Percentiles rank a stretch among this genome's conserved stretches.
phyloP scores from a whole-genome alignment of 2,329 filamentous ascomycete species.

The Emmonsiellopsis sp. region DNA sequence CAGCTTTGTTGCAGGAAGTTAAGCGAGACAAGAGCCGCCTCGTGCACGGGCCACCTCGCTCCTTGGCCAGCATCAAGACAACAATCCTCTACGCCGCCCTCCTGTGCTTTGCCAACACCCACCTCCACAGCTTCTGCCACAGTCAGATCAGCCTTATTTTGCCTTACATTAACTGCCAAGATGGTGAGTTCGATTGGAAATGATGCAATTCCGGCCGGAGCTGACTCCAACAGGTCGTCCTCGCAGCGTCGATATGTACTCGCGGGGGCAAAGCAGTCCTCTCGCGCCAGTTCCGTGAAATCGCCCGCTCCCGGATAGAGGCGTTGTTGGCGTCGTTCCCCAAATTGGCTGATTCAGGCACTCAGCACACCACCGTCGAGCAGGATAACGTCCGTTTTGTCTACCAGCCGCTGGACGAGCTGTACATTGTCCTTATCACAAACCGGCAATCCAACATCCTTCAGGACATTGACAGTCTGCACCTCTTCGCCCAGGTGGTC shows the following conservation, averaged over 20 bases:
- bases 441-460: conserved; percentile 99
- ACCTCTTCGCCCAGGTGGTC: conserved; percentile 95
- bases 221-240: conserved; percentile 64
- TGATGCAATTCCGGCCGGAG: not conserved
- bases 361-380: conserved; percentile 96
- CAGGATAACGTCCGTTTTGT: conserved; percentile 99
- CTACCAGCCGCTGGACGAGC: conserved; percentile 96
- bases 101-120: not conserved
- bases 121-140: not conserved
- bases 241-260: conserved; percentile 98
- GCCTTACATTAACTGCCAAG: too few species aligned
- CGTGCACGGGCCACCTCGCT: conserved; percentile 7
- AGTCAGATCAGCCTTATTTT: not conserved
- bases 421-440: conserved; percentile 99
- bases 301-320: conserved; percentile 93
- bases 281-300: conserved; percentile 95
- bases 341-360: conserved; percentile 90
- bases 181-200: too few species aligned
- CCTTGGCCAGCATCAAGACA: not conserved
- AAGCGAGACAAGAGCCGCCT: conserved; percentile 4
- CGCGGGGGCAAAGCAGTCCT: conserved; percentile 96
- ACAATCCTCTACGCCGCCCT: not conserved
- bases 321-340: conserved; percentile 93
- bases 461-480: conserved; percentile 96
- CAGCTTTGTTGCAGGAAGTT: not conserved